These are phyloP conservation scores for Metschnikowia anglica DNA, from an alignment of 805 yeast species.

Conservation along the genomic window DNA sequence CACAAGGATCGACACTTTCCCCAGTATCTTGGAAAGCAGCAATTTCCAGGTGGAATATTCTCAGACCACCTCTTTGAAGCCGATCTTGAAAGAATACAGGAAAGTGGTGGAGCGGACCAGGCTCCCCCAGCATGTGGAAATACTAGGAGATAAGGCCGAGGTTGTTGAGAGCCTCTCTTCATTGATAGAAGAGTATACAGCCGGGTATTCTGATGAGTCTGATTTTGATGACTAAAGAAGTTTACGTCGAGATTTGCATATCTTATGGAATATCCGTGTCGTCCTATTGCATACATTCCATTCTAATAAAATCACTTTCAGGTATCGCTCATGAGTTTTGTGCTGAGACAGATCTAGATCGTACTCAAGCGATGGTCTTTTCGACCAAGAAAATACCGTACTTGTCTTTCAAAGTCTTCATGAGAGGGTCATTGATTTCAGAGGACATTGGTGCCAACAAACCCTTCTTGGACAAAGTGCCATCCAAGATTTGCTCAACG, in stretches of 20 bases:
- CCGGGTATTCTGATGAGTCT: constrained; percentile 43
- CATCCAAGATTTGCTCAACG: constrained; percentile 77
- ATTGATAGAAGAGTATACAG: constrained; percentile 47
- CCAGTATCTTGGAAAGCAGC: constrained; percentile 19
- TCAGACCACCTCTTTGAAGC: constrained; percentile 24
- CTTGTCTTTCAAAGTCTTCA: constrained; percentile 86
- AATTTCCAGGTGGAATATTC: constrained; percentile 25
- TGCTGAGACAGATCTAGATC: not conserved
- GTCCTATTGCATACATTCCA: not conserved
- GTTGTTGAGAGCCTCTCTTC: constrained; percentile 48
- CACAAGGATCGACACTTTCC: constrained; percentile 30
- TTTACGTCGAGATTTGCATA: not conserved
- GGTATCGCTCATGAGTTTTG: no score
- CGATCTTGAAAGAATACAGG: constrained; percentile 30
- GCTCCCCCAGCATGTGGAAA: constrained; percentile 22
- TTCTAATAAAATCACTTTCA: not conserved
- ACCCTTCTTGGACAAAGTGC: constrained; percentile 76
- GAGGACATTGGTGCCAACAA: constrained; percentile 90
- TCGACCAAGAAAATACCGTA: constrained; percentile 86
- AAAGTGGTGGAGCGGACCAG: constrained; percentile 17
- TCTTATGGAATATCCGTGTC: not conserved
- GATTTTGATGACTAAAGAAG: constrained; percentile 13
- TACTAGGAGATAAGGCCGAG: constrained; percentile 54
- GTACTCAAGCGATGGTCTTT: constrained; percentile 51
- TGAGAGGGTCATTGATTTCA: constrained; percentile 85